Evolutionary conservation across 305 asterid genomes (phyloP).

Genomic region (Fraxinus dipetala): DNA sequence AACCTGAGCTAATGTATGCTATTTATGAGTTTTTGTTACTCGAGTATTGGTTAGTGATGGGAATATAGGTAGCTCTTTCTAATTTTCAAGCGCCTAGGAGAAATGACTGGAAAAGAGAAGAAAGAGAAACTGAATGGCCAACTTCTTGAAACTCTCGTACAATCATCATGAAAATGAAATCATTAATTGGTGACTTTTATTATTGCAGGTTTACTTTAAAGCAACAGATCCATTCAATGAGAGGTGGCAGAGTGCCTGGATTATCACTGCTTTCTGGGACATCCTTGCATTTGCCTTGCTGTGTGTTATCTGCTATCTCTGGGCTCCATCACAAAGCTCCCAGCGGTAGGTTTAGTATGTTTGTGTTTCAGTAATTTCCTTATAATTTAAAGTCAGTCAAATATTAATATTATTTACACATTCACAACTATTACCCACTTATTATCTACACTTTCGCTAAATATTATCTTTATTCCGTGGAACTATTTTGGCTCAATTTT

Average conservation of each 20-base stretch:
- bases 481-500: not conserved
- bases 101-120: not conserved
- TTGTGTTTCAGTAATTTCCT: not conserved
- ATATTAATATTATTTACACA: not conserved
- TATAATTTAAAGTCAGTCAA: not conserved
- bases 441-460: not conserved
- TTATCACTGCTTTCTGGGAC: conserved; percentile 96
- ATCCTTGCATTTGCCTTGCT: conserved; percentile 74
- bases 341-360: conserved; percentile 54
- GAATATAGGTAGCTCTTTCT: not conserved
- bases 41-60: not conserved
- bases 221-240: conserved; percentile 97
- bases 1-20: not conserved
- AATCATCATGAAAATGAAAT: not conserved
- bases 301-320: conserved; percentile 83
- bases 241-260: conserved; percentile 96
- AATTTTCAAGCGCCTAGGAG: not conserved
- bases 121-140: not conserved
- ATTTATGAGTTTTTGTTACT: not conserved
- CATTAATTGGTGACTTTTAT: conserved; percentile 16
- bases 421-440: not conserved
- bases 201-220: conserved; percentile 77
- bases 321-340: conserved; percentile 96
- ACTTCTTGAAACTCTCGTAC: not conserved
- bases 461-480: not conserved